Percentiles rank a stretch among this genome's conserved stretches.
Evolutionary conservation across 202 grass and related monocot species (phyloP).

Genomic region (Alloteropsis angusta): DNA sequence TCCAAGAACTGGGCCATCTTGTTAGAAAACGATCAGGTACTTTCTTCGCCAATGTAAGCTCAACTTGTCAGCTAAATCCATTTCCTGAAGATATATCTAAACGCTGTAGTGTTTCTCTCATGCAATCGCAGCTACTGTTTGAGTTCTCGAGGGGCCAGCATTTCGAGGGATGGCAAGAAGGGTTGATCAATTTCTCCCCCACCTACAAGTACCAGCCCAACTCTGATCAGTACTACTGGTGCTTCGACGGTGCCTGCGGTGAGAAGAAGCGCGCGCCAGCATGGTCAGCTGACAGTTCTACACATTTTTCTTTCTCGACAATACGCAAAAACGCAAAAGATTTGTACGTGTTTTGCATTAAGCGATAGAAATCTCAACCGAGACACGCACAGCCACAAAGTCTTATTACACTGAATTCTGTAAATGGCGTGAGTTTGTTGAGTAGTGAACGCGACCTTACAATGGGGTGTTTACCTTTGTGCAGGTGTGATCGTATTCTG

Average conservation of each 20-base stretch:
- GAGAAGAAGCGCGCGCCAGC: conserved; percentile 78
- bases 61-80: neutral
- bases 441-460: neutral
- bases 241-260: conserved; percentile 23
- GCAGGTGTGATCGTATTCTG: conserved; percentile 93
- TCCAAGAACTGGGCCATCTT: conserved; percentile 61
- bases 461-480: neutral
- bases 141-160: conserved; percentile 46
- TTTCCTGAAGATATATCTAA: neutral
- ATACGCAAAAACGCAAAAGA: neutral
- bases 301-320: neutral
- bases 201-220: conserved; percentile 92
- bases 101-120: neutral
- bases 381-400: neutral
- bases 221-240: conserved; percentile 70
- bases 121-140: conserved; percentile 41
- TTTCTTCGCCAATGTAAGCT: neutral
- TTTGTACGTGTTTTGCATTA: neutral
- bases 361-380: neutral
- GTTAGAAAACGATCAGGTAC: conserved; percentile 73
- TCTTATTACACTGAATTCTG: neutral
- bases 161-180: conserved; percentile 85
- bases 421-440: neutral
- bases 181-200: conserved; percentile 69
- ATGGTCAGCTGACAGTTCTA: conserved; percentile 38